Base-by-base conservation (phyloP, 352 stramenopile species). In the Phytopythium ostracodes region DNA sequence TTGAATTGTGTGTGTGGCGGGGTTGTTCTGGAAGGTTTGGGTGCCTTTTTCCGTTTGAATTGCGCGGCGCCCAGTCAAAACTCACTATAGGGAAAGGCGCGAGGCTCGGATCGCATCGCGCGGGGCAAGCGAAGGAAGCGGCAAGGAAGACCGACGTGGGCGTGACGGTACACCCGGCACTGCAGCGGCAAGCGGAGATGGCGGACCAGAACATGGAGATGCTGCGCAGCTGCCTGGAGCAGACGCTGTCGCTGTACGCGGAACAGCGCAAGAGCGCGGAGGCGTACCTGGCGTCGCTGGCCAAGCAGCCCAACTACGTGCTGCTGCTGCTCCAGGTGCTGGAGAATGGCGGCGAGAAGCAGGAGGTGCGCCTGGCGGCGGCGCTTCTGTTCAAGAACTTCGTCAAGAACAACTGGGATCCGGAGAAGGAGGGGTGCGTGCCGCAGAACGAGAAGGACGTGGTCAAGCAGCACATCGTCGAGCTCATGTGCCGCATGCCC, bases 381-480 rank as follows among this genome's bases (percentile, higher is more conserved):
- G 84, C 84, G 61, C 59, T 96, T 62, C 71, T 88, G 12, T 99
- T 99, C 79, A 99, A 99, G 73, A 99, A 99, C 82, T 87, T 98
- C 54, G 90, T 99, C 63, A 98, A 98, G 80, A 91, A 97, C 56
- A 95, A 94, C 66, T 99, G 98, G 98, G 94, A 97, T 59, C 90
- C 91, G 10, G 82, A 91, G 71, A 92, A 84, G 70, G 64, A 89
- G 52, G 76, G 75, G n/a, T 82, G 74, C 61, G 70, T 98, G n/a
- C 65, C 74, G 20, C 50, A 75, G 40, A 67, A 72, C 8, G 97
- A 99, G 75, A 97, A 98, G 49, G 73, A 77, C 18, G 67, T 97
- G 27, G 98, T 99, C 60, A 99, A 99, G 82, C 84, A 88, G 57
- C 88, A 99, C 74, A 79, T 99, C n/a, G 96, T 99, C 29, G 89